Evolutionary conservation across 371 early-diverging fungal species (phyloP).

Genomic region (Syncephalastrum monosporum): DNA sequence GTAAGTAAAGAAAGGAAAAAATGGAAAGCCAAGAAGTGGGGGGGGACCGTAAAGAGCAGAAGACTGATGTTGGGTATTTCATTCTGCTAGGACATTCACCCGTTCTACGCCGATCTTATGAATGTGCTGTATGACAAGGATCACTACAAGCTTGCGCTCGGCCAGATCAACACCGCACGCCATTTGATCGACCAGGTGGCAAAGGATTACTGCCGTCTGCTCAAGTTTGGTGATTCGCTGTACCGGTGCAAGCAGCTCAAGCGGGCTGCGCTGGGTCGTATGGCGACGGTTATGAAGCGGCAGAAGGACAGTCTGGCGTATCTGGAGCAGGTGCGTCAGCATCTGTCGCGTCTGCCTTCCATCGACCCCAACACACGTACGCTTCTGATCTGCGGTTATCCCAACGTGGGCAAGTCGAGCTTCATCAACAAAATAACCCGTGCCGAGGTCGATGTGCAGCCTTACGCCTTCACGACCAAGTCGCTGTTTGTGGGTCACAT

Average conservation of each 20-base stretch:
- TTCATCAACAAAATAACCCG: slow-evolving; percentile 99
- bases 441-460: slow-evolving; percentile 99
- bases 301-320: slow-evolving; percentile 98
- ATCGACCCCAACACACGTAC: slow-evolving; percentile 99
- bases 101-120: slow-evolving; percentile 99
- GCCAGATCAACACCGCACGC: slow-evolving; percentile 98
- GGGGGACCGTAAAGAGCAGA: too few relatives aligned
- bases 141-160: slow-evolving; percentile 99
- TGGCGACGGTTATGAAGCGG: slow-evolving; percentile 99
- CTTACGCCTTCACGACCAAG: slow-evolving; percentile 99
- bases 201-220: slow-evolving; percentile 96
- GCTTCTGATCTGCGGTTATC: slow-evolving; percentile 99
- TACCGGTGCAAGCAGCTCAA: slow-evolving; percentile 99
- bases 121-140: slow-evolving; percentile 99
- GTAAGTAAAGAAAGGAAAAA: slow-evolving; percentile 43
- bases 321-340: slow-evolving; percentile 99
- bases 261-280: slow-evolving; percentile 94
- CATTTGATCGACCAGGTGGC: slow-evolving; percentile 96
- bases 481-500: slow-evolving; percentile 99
- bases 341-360: slow-evolving; percentile 95
- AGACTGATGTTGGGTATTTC: background rate
- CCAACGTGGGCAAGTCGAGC: slow-evolving; percentile 99
- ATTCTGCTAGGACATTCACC: slow-evolving; percentile 91
- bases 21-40: too few relatives aligned
- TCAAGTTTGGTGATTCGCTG: slow-evolving; percentile 99